Evolutionary conservation across 495 filamentous ascomycete genomes (phyloP).

Genomic region (Darksidea phi): DNA sequence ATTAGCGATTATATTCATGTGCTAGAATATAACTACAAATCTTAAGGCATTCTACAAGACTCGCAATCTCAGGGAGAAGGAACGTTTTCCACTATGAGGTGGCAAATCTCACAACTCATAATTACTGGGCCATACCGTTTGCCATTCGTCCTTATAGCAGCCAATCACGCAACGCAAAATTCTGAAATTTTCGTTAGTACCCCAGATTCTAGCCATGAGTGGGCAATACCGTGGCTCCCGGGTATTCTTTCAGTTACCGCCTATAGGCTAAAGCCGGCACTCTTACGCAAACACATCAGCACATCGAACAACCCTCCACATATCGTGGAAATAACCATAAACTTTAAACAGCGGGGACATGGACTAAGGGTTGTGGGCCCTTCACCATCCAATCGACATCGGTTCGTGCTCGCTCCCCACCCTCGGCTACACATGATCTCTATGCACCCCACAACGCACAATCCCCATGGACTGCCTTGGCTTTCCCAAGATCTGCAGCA

Average conservation of each 20-base stretch:
- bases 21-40: too few relatives aligned
- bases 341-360: not conserved
- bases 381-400: too few relatives aligned
- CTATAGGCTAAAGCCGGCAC: conserved; percentile 25
- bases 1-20: too few relatives aligned
- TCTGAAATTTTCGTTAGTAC: not conserved
- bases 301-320: conserved; percentile 4
- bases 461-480: not conserved
- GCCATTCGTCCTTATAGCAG: too few relatives aligned
- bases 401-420: not conserved
- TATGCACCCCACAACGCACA: conserved; percentile 14
- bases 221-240: conserved; percentile 6
- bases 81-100: too few relatives aligned
- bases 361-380: too few relatives aligned
- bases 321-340: not conserved
- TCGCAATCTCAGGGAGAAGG: too few relatives aligned
- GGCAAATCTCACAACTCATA: too few relatives aligned
- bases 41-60: too few relatives aligned
- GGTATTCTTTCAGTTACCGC: not conserved
- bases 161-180: not conserved
- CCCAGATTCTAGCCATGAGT: not conserved
- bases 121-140: too few relatives aligned
- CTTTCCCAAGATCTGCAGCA: not conserved
- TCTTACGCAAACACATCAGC: not conserved
- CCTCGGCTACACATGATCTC: not conserved